phyloP scores from a whole-genome alignment of 2,329 filamentous ascomycete species.

The Phialophora tarda region DNA sequence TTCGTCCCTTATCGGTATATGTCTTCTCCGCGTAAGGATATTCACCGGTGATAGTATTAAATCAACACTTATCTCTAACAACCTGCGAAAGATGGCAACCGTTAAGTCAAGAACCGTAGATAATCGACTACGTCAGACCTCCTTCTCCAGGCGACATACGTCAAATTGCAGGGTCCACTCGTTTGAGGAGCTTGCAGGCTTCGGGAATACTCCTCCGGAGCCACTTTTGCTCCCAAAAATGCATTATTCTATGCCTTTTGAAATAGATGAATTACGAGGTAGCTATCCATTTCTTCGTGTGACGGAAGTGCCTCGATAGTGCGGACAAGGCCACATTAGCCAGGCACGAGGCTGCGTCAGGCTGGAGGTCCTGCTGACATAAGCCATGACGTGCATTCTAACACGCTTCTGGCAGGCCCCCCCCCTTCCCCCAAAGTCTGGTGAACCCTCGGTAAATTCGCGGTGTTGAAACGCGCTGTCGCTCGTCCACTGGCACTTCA shows the following conservation, averaged over 20 bases:
- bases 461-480: not conserved
- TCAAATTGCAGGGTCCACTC: not conserved
- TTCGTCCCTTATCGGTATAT: not conserved
- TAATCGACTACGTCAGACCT: not conserved
- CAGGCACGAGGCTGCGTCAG: not conserved
- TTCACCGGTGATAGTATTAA: not conserved
- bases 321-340: not conserved
- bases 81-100: not conserved
- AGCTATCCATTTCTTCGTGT: too few relatives aligned
- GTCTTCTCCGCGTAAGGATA: not conserved
- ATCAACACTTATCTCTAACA: not conserved
- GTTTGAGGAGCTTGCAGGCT: not conserved
- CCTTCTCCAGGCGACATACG: not conserved
- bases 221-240: not conserved
- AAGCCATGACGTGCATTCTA: not conserved
- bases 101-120: not conserved
- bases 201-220: not conserved
- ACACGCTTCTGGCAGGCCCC: too few relatives aligned
- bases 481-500: not conserved
- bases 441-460: not conserved
- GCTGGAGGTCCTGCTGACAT: not conserved
- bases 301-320: too few relatives aligned
- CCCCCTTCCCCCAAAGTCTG: too few relatives aligned
- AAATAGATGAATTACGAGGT: too few relatives aligned
- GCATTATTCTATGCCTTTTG: not conserved